A percentile compares a stretch with the other conserved stretches of the same genome.
phyloP scores from a whole-genome alignment of 148 eudicot genomes.

The Gaultheria prostrata region DNA sequence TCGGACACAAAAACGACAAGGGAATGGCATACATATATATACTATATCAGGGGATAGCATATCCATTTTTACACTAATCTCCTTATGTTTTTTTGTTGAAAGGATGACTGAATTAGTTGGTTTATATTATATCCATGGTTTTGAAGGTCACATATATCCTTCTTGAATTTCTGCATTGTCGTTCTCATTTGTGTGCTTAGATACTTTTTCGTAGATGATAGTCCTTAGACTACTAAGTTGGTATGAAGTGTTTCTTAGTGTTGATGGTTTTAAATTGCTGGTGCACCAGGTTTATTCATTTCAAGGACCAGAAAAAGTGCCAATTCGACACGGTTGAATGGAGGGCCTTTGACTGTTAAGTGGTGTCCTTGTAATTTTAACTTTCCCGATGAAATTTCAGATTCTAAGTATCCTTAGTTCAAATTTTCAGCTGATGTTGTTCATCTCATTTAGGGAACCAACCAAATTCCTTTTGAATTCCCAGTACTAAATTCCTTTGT shows the following conservation, averaged over 20 bases:
- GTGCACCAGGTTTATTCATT: background rate
- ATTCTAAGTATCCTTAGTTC: background rate
- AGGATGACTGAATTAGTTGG: background rate
- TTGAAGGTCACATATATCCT: background rate
- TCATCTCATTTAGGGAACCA: slow-evolving; percentile 24
- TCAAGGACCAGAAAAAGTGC: background rate
- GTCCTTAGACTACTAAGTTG: background rate
- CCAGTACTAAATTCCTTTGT: slow-evolving; percentile 17
- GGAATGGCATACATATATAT: background rate
- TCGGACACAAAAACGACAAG: background rate
- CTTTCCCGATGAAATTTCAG: background rate
- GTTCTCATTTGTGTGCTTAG: background rate
- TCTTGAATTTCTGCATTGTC: background rate
- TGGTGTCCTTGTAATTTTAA: background rate
- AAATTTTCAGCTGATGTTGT: background rate
- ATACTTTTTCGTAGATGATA: background rate
- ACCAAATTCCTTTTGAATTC: slow-evolving; percentile 16
- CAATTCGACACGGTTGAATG: background rate
- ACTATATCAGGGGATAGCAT: background rate
- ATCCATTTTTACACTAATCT: background rate
- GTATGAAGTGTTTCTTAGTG: background rate
- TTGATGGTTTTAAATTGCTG: background rate
- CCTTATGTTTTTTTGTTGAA: background rate
- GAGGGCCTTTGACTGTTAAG: slow-evolving; percentile 7
- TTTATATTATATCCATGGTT: background rate